phyloP scores from a whole-genome alignment of 2,329 filamentous ascomycete species.

The Diaporthe helianthi region DNA sequence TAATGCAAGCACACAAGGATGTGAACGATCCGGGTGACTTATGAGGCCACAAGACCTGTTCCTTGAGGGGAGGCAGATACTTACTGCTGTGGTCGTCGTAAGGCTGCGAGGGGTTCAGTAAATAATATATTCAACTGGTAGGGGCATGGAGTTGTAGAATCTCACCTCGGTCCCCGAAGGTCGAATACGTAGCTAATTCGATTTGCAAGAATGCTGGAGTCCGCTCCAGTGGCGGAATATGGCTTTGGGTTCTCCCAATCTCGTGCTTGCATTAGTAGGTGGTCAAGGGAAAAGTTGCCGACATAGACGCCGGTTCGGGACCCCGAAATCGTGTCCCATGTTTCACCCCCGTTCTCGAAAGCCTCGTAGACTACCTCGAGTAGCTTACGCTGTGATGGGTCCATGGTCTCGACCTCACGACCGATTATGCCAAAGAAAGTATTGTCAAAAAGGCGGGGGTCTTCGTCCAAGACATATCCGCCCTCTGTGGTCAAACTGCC shows the following conservation, averaged over 20 bases:
- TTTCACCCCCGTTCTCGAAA: slow-evolving; percentile 55
- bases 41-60: no score
- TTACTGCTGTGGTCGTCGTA: no score
- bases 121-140: no score
- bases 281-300: slow-evolving; percentile 42
- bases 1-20: no score
- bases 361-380: slow-evolving; percentile 71
- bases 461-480: no score
- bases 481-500: no score
- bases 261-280: slow-evolving; percentile 21
- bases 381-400: slow-evolving; percentile 71
- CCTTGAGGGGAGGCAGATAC: no score
- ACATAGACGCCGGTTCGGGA: slow-evolving; percentile 44
- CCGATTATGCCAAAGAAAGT: no score
- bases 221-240: slow-evolving; percentile 43
- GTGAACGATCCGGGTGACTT: no score
- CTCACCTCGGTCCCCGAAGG: slow-evolving; percentile 48
- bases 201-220: slow-evolving; percentile 48
- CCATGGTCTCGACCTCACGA: slow-evolving; percentile 71
- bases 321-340: slow-evolving; percentile 39
- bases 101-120: no score
- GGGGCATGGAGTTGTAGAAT: slow-evolving; percentile 36
- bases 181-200: slow-evolving; percentile 49
- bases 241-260: no score
- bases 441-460: no score